Evolutionary conservation across 352 stramenopile species (phyloP), one percentile per base, ranked within the genome.

Genomic region (Globisporangium irregulare): DNA sequence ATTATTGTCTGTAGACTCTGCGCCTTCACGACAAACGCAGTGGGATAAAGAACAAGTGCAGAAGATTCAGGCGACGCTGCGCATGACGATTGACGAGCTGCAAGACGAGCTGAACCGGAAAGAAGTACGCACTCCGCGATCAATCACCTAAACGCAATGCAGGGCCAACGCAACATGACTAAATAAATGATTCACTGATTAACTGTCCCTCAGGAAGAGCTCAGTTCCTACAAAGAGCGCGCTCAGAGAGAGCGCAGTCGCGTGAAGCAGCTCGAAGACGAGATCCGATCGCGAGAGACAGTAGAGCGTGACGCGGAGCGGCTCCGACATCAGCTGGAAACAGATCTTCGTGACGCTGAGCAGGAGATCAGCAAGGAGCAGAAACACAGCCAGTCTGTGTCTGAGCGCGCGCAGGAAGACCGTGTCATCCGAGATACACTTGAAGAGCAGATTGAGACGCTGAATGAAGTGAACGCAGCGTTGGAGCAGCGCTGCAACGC

Each of bases 391-490:
- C 73, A 89, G 34, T 70, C 71, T 4, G 75, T 79, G n/a, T 70
- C 83, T 9, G 73, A 82, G 6, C 78, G 77, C 34, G 67, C 83
- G 0, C 72, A 85, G 9, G 85, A 91, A 59, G 83, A 89, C 54
- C 72, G 69, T n/a, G 70, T 63, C 4, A 66, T 93, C 50, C 75
- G 85, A 32, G 68, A 78, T 2, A 87, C 83, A 0, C 64, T 94
- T 0, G 81, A 92, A 43, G 75, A 90, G 43, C 84, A 92, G 59
- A 70, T 92, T 36, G 71, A 77, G 25, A 93, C 84, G 22, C 71
- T 95, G 3, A 87, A 91, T 14, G 84, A 92, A 66, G 83, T 95
- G 22, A 95, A 93, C 27, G 66, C 74, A 10, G 87, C 85, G 2
- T 64, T 95, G 15, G 84, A 95, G 51, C 83, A 91, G 61, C 81